Conservation (phyloP, 2,329 filamentous ascomycete genomes). For the Tolypocladium inflatum region DNA sequence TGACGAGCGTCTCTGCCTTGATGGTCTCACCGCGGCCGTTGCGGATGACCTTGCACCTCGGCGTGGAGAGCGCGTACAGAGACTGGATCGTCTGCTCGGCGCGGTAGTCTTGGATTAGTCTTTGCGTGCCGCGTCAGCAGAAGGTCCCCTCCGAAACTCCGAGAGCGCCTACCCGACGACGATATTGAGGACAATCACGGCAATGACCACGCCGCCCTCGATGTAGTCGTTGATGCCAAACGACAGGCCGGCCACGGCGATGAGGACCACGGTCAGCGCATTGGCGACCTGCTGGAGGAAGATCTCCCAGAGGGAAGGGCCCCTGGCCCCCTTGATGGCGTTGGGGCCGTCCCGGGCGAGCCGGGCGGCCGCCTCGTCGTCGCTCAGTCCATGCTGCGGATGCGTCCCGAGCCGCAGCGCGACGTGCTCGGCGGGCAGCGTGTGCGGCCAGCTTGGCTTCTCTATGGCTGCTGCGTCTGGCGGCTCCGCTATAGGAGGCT, state of each 20-base stretch:
- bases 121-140: slow-evolving; percentile 10
- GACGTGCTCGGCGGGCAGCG: slow-evolving; percentile 23
- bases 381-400: slow-evolving; percentile 50
- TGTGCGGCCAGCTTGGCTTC: slow-evolving; percentile 24
- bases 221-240: slow-evolving; percentile 57
- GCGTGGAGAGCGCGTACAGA: slow-evolving; percentile 46
- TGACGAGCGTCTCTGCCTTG: slow-evolving; percentile 49
- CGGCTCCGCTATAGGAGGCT: slow-evolving; percentile 29
- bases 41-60: slow-evolving; percentile 50
- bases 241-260: slow-evolving; percentile 63
- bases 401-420: slow-evolving; percentile 30
- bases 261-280: slow-evolving; percentile 64
- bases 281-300: slow-evolving; percentile 70
- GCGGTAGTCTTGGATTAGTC: slow-evolving; percentile 50
- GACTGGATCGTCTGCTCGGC: slow-evolving; percentile 55
- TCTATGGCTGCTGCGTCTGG: slow-evolving; percentile 25
- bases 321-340: slow-evolving; percentile 60
- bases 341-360: slow-evolving; percentile 60
- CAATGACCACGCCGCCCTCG: slow-evolving; percentile 53
- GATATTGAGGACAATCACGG: slow-evolving; percentile 59
- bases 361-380: slow-evolving; percentile 53
- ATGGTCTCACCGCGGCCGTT: slow-evolving; percentile 39
- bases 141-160: too few species aligned
- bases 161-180: slow-evolving; percentile 44
- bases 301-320: slow-evolving; percentile 65